Conservation (phyloP, 2,329 filamentous ascomycete genomes). For the Calonectria hongkongensis region DNA sequence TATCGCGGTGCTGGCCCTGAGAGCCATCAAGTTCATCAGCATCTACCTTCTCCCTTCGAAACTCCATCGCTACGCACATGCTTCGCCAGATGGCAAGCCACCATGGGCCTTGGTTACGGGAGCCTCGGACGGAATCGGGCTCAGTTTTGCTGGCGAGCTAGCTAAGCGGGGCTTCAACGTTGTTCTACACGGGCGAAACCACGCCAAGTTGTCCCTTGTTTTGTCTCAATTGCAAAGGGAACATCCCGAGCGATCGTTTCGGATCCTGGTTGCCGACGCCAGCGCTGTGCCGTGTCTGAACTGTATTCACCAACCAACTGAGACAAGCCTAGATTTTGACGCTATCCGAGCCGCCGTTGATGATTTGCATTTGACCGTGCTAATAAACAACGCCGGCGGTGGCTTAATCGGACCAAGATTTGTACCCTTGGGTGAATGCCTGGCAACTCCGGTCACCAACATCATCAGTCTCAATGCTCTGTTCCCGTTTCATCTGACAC, state of each 20-base stretch:
- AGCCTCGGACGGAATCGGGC: constrained; percentile 10
- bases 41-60: constrained; percentile 14
- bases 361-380: not conserved
- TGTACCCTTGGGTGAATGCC: constrained; percentile 3
- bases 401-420: not conserved
- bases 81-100: not conserved
- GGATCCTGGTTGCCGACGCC: not conserved
- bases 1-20: not conserved
- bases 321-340: not conserved
- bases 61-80: not conserved
- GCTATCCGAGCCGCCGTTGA: not conserved
- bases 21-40: not conserved
- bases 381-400: constrained; percentile 1
- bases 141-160: not conserved
- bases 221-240: not conserved
- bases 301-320: not conserved
- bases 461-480: constrained; percentile 15
- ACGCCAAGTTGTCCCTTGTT: not conserved
- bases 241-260: not conserved
- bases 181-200: not conserved
- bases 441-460: not conserved
- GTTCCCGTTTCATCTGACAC: constrained; percentile 3
- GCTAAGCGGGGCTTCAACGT: not conserved
- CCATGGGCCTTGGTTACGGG: constrained; percentile 1
- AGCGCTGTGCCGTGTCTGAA: not conserved